Conservation (phyloP, 2,329 filamentous ascomycete genomes). For the Fusarium austroafricanum region DNA sequence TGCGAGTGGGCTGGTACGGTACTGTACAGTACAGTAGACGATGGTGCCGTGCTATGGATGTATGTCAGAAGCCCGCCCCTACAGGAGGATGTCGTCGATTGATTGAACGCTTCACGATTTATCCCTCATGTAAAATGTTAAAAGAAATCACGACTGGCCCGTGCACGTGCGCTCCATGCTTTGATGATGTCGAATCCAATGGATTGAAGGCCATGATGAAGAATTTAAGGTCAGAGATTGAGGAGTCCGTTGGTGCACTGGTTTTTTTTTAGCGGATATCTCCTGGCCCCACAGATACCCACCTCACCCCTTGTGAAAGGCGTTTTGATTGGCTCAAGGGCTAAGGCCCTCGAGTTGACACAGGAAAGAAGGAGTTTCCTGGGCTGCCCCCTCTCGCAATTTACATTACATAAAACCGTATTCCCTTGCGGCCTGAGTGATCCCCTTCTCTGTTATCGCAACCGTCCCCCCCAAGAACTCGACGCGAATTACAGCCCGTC, state of each 20-base stretch:
- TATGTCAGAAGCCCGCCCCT: neutral
- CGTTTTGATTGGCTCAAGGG: constrained; percentile 37
- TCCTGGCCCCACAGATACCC: constrained; percentile 30
- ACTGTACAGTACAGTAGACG: neutral
- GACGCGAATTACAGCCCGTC: constrained; percentile 46
- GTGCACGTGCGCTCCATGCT: constrained; percentile 27
- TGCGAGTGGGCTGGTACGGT: constrained; percentile 26
- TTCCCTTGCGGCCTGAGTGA: constrained; percentile 45
- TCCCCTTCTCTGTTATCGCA: constrained; percentile 50
- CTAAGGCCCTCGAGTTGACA: constrained; percentile 31
- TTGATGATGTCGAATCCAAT: neutral
- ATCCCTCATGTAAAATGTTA: constrained; percentile 27
- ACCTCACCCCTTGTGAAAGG: neutral
- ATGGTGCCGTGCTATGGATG: too few species aligned
- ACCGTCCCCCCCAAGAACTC: constrained; percentile 45
- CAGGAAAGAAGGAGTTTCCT: constrained; percentile 40
- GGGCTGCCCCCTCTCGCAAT: constrained; percentile 48
- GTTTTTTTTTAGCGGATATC: constrained; percentile 41
- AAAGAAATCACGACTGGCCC: constrained; percentile 22
- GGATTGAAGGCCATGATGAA: constrained; percentile 1
- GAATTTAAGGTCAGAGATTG: constrained; percentile 35
- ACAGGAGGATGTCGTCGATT: neutral
- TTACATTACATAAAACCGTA: constrained; percentile 55
- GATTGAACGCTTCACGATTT: constrained; percentile 10
- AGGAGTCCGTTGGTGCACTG: constrained; percentile 36